These are phyloP conservation scores for Chrysosporium keratinophilum DNA, from an alignment of 2,329 filamentous ascomycete genomes.

Conservation along the genomic window DNA sequence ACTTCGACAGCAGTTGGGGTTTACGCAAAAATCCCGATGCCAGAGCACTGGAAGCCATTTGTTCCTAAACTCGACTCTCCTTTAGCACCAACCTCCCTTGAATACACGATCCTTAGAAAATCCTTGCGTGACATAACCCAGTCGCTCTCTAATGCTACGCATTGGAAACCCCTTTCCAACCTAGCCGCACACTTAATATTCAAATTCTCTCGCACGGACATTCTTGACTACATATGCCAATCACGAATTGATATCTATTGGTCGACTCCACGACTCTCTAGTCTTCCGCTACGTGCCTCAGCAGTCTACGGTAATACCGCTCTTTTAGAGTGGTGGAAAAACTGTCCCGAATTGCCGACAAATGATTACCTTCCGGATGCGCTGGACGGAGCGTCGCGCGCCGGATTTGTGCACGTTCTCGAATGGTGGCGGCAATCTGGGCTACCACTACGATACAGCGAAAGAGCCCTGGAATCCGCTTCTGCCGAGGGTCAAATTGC, in stretches of 20 bases:
- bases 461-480: slow-evolving; percentile 77
- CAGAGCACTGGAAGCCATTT: slow-evolving; percentile 60
- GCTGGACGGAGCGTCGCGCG: slow-evolving; percentile 74
- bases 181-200: slow-evolving; percentile 81
- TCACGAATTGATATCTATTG: slow-evolving; percentile 67
- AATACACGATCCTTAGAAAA: slow-evolving; percentile 71
- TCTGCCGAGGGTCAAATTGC: slow-evolving; percentile 73
- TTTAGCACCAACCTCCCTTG: slow-evolving; percentile 60
- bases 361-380: slow-evolving; percentile 81
- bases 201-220: slow-evolving; percentile 72
- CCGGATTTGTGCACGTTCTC: slow-evolving; percentile 73
- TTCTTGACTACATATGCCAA: slow-evolving; percentile 62
- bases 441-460: slow-evolving; percentile 72
- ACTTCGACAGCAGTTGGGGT: slow-evolving; percentile 69
- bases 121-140: slow-evolving; percentile 61
- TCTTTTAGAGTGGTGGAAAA: slow-evolving; percentile 85
- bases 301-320: slow-evolving; percentile 74
- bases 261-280: slow-evolving; percentile 69
- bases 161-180: slow-evolving; percentile 64
- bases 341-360: slow-evolving; percentile 68
- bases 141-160: slow-evolving; percentile 57
- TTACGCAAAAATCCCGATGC: slow-evolving; percentile 65
- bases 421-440: slow-evolving; percentile 86
- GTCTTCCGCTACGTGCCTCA: slow-evolving; percentile 79
- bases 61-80: slow-evolving; percentile 55